A percentile compares a stretch with the other conserved stretches of the same genome.
Evolutionary conservation across 495 filamentous ascomycete genomes (phyloP).

Genomic region (Friedmanniomyces simplex): DNA sequence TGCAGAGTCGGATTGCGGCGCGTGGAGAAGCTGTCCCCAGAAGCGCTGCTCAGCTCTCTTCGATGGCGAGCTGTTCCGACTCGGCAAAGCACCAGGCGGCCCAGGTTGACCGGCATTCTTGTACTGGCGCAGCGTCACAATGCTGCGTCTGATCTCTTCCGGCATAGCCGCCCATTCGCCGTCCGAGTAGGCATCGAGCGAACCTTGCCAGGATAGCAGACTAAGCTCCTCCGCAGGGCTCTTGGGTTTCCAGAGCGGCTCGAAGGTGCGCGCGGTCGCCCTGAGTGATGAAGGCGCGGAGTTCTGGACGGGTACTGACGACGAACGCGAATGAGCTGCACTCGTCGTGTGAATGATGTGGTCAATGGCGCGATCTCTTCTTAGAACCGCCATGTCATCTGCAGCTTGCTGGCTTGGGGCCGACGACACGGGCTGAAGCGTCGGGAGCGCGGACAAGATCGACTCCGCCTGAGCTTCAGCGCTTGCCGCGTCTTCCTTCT

Average conservation of each 20-base stretch:
- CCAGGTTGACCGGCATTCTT: neutral
- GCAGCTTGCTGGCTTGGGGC: neutral
- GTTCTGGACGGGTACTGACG: neutral
- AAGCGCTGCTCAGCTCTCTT: slow-evolving; percentile 6
- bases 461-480: neutral
- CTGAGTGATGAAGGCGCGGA: slow-evolving; percentile 2
- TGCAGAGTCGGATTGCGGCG: neutral
- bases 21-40: slow-evolving; percentile 2
- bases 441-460: neutral
- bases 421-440: neutral
- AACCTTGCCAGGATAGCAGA: slow-evolving; percentile 6
- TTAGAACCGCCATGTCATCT: neutral
- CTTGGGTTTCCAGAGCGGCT: slow-evolving; percentile 8
- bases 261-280: slow-evolving; percentile 1
- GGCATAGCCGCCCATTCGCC: neutral
- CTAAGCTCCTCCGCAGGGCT: slow-evolving; percentile 1
- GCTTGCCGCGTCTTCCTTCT: neutral
- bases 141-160: neutral
- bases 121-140: neutral
- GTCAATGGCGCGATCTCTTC: neutral
- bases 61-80: neutral
- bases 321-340: neutral
- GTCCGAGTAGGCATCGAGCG: neutral
- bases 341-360: neutral
- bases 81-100: neutral